These are phyloP conservation scores for Chalciporus piperatus DNA, from an alignment of 768 basidiomycete species.

Conservation along the genomic window DNA sequence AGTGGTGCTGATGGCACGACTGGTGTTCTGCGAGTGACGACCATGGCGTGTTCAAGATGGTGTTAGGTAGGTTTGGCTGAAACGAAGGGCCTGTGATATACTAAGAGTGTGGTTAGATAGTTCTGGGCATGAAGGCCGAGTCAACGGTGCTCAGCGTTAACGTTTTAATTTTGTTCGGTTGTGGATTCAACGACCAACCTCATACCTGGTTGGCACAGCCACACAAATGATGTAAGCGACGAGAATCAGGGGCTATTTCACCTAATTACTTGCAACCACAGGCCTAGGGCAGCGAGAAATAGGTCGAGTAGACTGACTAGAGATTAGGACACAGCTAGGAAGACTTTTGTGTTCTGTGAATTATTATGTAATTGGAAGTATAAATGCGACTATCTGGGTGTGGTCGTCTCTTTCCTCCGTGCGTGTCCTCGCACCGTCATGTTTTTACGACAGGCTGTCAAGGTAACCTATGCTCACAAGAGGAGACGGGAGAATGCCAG, in stretches of 20 bases:
- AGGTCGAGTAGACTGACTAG: too few species aligned
- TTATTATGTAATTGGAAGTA: too few species aligned
- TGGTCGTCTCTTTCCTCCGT: too few species aligned
- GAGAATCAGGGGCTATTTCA: not conserved
- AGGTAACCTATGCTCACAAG: constrained; percentile 33
- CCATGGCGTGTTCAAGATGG: constrained; percentile 39
- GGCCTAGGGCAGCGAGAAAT: too few species aligned
- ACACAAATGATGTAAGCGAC: constrained; percentile 15
- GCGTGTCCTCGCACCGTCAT: constrained; percentile 1
- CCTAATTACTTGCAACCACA: not conserved
- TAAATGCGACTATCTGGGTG: too few species aligned
- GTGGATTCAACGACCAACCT: too few species aligned
- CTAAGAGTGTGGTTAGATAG: constrained; percentile 13
- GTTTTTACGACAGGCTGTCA: constrained; percentile 17
- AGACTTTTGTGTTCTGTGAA: too few species aligned
- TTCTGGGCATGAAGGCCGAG: constrained; percentile 15
- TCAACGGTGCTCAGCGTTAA: too few species aligned
- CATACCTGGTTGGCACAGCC: constrained; percentile 10
- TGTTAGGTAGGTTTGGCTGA: not conserved
- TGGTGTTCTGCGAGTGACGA: constrained; percentile 62
- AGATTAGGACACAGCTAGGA: too few species aligned
- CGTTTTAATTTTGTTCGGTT: too few species aligned
- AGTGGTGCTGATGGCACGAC: constrained; percentile 45
- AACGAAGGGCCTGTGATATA: constrained; percentile 2
- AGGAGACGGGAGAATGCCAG: constrained; percentile 18